Percentiles rank a stretch among this genome's conserved stretches.
phyloP scores from a whole-genome alignment of 2,329 filamentous ascomycete genomes.

The Cytospora mali region DNA sequence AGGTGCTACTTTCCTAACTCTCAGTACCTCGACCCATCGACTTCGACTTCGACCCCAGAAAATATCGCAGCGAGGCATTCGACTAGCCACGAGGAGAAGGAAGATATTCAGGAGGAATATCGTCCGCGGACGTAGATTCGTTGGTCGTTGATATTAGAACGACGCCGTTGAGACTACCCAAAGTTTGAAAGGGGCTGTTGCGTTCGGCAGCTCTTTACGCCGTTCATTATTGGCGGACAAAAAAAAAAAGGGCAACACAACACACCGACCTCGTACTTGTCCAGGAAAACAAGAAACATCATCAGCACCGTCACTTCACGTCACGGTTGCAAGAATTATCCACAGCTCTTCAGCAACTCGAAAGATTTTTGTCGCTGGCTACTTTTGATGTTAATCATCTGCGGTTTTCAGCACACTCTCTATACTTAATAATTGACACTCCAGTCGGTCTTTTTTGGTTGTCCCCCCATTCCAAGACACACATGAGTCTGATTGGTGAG shows the following conservation, averaged over 20 bases:
- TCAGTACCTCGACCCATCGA: neutral
- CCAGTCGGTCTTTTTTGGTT: conserved; percentile 13
- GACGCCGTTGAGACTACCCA: too few species aligned
- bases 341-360: conserved; percentile 20
- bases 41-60: neutral
- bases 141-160: too few species aligned
- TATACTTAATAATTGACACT: conserved; percentile 23
- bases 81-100: neutral
- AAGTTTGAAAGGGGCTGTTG: neutral
- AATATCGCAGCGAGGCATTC: neutral
- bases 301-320: conserved; percentile 5
- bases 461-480: conserved; percentile 18
- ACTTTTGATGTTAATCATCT: conserved; percentile 16
- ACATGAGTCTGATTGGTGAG: conserved; percentile 29
- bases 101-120: neutral
- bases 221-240: neutral
- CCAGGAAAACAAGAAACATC: conserved; percentile 2
- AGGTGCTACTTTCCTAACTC: neutral
- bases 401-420: conserved; percentile 3
- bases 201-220: neutral
- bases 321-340: conserved; percentile 8
- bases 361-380: conserved; percentile 2
- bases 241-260: too few species aligned
- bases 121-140: neutral
- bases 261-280: conserved; percentile 3